phyloP scores from a whole-genome alignment of 2,329 filamentous ascomycete species.

The Dissoconium aciculare region DNA sequence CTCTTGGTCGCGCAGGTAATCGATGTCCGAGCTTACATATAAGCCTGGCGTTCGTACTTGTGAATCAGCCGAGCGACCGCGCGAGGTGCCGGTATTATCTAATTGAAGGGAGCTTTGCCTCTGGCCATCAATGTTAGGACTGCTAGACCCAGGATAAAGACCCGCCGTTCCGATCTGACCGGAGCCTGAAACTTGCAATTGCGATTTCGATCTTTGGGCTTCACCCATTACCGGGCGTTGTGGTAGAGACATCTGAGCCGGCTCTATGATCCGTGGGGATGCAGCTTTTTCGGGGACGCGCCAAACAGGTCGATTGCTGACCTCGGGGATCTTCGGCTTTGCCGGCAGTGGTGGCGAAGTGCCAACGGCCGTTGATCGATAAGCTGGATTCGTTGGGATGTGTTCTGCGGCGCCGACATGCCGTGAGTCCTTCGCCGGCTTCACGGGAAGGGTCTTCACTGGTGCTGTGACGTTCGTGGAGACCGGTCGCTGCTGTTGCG shows the following conservation, averaged over 20 bases:
- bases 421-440: slow-evolving; percentile 5
- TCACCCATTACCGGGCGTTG: slow-evolving; percentile 31
- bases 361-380: slow-evolving; percentile 41
- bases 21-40: slow-evolving; percentile 67
- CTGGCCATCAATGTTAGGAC: slow-evolving; percentile 57
- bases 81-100: slow-evolving; percentile 37
- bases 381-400: neutral
- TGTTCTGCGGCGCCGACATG: neutral
- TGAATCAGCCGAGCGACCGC: slow-evolving; percentile 49
- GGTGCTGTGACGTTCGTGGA: neutral
- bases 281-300: slow-evolving; percentile 38
- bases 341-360: slow-evolving; percentile 27
- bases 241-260: slow-evolving; percentile 23
- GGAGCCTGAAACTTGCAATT: slow-evolving; percentile 36
- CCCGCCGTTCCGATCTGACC: neutral
- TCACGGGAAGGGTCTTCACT: slow-evolving; percentile 2
- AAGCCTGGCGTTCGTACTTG: slow-evolving; percentile 66
- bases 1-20: slow-evolving; percentile 68
- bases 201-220: slow-evolving; percentile 35
- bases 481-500: slow-evolving; percentile 1
- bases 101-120: slow-evolving; percentile 50
- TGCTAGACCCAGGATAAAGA: slow-evolving; percentile 10
- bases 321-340: slow-evolving; percentile 24
- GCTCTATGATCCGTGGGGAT: slow-evolving; percentile 25
- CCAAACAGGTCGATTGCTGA: slow-evolving; percentile 36